Evolutionary conservation across 1,139 yeast genomes (phyloP).

Genomic region (Pneumocystis sp.): DNA sequence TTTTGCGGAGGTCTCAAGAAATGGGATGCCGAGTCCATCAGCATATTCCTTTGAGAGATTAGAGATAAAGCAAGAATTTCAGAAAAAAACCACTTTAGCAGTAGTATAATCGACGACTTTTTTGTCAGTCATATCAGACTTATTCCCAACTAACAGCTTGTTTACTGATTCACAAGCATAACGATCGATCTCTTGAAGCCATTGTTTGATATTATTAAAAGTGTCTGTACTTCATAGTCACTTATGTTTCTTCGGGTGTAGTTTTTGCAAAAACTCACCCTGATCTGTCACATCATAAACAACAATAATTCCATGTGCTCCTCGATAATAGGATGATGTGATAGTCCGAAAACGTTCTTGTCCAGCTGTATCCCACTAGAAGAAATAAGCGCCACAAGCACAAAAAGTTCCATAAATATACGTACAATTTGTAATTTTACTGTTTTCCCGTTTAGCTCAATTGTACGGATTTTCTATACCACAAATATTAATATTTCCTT

Average conservation of each 20-base stretch:
- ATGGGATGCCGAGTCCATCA: slow-evolving; percentile 87
- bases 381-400: neutral
- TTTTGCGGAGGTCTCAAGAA: slow-evolving; percentile 92
- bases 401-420: neutral
- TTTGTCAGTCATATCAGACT: slow-evolving; percentile 86
- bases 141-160: slow-evolving; percentile 91
- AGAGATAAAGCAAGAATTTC: neutral
- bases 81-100: slow-evolving; percentile 38
- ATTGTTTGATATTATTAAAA: slow-evolving; percentile 91
- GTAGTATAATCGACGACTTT: slow-evolving; percentile 91
- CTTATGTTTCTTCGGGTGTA: neutral
- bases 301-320: slow-evolving; percentile 95
- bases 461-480: slow-evolving; percentile 66
- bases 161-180: slow-evolving; percentile 96
- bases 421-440: slow-evolving; percentile 72
- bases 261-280: slow-evolving; percentile 24
- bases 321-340: slow-evolving; percentile 94
- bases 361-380: slow-evolving; percentile 91
- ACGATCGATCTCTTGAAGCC: slow-evolving; percentile 97
- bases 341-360: slow-evolving; percentile 96
- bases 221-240: slow-evolving; percentile 30
- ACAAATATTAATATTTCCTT: neutral
- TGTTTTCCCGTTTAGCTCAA: slow-evolving; percentile 91
- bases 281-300: slow-evolving; percentile 98
- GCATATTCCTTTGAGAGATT: slow-evolving; percentile 52